Evolutionary conservation across 1,284 basidiomycete genomes (phyloP).

Genomic region (Ceratobasidium theobromae): DNA sequence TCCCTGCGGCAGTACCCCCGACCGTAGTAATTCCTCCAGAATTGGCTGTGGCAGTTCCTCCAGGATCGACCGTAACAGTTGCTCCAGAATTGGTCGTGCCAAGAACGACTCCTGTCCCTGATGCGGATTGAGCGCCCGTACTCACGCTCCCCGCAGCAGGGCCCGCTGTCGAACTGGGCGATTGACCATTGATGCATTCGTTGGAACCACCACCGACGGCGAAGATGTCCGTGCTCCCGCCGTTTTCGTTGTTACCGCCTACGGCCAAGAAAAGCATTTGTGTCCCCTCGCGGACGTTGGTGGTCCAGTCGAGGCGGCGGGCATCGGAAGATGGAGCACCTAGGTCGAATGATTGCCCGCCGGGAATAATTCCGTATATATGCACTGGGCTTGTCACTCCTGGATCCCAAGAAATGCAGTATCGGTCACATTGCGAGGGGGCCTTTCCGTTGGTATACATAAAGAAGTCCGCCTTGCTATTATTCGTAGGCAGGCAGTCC

Average conservation of each 20-base stretch:
- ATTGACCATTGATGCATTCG: conserved; percentile 56
- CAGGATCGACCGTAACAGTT: background rate
- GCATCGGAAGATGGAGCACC: conserved; percentile 46
- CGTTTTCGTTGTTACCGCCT: conserved; percentile 62
- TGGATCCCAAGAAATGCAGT: conserved; percentile 12
- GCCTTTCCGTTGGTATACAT: background rate
- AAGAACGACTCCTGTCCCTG: background rate
- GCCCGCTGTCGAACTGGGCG: conserved; percentile 74
- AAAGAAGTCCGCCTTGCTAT: conserved; percentile 36
- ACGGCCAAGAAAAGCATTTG: conserved; percentile 64
- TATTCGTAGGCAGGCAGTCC: conserved; percentile 60
- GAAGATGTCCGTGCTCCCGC: conserved; percentile 60
- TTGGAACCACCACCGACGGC: conserved; percentile 53
- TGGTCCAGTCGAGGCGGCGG: conserved; percentile 71
- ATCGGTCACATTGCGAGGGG: conserved; percentile 14
- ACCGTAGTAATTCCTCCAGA: too few species aligned
- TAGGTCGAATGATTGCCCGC: conserved; percentile 69
- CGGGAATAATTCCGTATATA: conserved; percentile 74
- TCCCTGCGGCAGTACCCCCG: too few species aligned
- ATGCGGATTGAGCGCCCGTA: background rate
- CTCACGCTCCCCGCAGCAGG: conserved; percentile 66
- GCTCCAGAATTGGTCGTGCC: background rate
- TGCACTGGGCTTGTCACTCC: conserved; percentile 49
- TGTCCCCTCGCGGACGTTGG: conserved; percentile 61
- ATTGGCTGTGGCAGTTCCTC: background rate